Evolutionary conservation across 441 rosid species (phyloP), one percentile per base, ranked within the genome.

Genomic region (Arabidopsis lyrata): DNA sequence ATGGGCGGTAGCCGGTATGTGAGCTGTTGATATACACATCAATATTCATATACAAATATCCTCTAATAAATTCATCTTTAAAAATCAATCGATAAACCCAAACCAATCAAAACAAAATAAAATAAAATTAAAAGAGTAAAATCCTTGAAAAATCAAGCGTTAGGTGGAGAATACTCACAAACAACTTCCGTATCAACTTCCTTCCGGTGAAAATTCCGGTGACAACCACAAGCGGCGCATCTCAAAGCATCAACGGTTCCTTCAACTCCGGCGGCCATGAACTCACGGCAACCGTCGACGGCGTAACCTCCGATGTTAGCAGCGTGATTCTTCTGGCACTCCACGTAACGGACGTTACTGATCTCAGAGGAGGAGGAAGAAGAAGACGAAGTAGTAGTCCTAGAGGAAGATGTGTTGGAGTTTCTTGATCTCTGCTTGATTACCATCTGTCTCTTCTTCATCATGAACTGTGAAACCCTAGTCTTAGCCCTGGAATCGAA

Each of bases 211-310:
- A 92, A 92, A 71, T 88, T 94, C 74, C 99, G 75, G 83, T 94
- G 99, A 76, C 97, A 94, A 20, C 97, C 90, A 38, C 99, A 94
- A 71, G 99, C 99, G 2, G 96, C 99, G 39, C 97, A 94, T 8
- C 78, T 78, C 38, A 89, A 83, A n/a, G 92, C 93, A 16, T 79
- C 82, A 0, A 8, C 64, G 1, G 85, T 77, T 6, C 88, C 95
- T 61, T 87, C 92, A n/a, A 69, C 81, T 2, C 95, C 95, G 44
- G 82, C 79, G 0, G 96, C 90, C 97, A 91, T 87, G 88, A 94
- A 94, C 74, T 94, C 99, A 60, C 97, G 83, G 81, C 99, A 94
- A 9, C 99, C 99, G 34, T 94, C 99, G 2, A 94, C 91, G 3
- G 99, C 97, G 15, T 92, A 90, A 15, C 99, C 95, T 38, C 99